Evolutionary conservation across 2,329 filamentous ascomycete species (phyloP), one percentile per base, ranked within the genome.

Genomic region (Epichloe hybrida): DNA sequence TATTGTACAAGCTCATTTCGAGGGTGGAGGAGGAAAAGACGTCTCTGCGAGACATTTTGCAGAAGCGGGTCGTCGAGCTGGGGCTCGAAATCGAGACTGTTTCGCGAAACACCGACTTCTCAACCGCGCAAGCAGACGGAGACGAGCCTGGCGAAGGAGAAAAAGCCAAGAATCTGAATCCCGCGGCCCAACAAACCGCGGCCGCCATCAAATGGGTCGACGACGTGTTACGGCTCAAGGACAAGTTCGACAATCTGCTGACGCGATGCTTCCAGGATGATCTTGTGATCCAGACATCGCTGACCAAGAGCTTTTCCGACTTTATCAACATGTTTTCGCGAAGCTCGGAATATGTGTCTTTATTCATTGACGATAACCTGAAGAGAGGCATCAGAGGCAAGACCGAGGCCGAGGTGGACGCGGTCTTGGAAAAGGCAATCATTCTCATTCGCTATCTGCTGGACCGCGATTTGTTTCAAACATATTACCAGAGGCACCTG

Each of bases 401-500:
- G 72, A 91, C 88, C 0, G 93, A 97, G 59, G 76, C 75, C 31
- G 91, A 97, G 62, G 79, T 96, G 13, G 91, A 97, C 59, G 66
- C 71, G 6, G 80, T 95, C 1, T 72, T 97, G 40, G 90, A 96
- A 53, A 95, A 93, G 63, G 90, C 90, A 12, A 94, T 95, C 54
- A 81, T 84, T 0, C 73, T 98, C 6, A 77, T 98, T 49, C 83
- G 89, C 44, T 96, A 95, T 59, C 79, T 98, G 38, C 80, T 83
- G 50, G 91, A 97, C 61, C 93, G 91, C 68, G 93, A 98, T 64
- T 75, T 95, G 58, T 96, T 98, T 61, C 91, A 98, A 70, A 81
- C 86, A 4, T 98, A 98, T 67, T 97, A 98, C 72, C 95, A 97
- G 72, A 95, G 95, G 64, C 93, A 98, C 68, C 76, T 98, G 23